phyloP scores from a whole-genome alignment of 1,284 basidiomycete species.

The Rhodotorula sp. region DNA sequence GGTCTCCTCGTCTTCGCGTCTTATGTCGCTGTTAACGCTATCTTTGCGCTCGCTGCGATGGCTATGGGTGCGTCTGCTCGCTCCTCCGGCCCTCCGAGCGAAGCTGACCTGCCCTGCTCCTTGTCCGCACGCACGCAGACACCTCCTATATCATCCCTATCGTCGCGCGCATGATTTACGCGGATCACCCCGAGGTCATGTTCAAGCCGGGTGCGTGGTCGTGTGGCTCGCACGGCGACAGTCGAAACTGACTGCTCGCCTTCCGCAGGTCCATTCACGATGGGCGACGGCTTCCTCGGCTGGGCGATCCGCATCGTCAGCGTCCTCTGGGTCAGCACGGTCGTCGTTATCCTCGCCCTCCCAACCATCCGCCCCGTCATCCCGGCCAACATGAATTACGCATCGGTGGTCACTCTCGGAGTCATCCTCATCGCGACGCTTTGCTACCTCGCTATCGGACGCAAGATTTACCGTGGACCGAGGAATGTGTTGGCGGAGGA shows the following conservation, averaged over 20 bases:
- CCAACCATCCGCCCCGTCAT: slow-evolving; percentile 71
- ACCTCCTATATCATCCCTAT: slow-evolving; percentile 71
- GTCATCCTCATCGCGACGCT: slow-evolving; percentile 50
- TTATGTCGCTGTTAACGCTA: slow-evolving; percentile 72
- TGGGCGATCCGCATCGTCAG: slow-evolving; percentile 57
- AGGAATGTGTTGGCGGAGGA: slow-evolving; percentile 31
- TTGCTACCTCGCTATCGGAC: slow-evolving; percentile 53
- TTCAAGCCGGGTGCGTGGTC: slow-evolving; percentile 67
- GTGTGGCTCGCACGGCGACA: background rate
- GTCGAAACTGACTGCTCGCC: background rate
- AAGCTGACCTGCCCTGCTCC: slow-evolving; percentile 58
- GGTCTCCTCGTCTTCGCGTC: slow-evolving; percentile 72
- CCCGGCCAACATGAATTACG: slow-evolving; percentile 67
- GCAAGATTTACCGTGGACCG: slow-evolving; percentile 33
- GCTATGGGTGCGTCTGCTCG: slow-evolving; percentile 55
- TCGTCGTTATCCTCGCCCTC: slow-evolving; percentile 52
- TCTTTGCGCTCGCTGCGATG: slow-evolving; percentile 71
- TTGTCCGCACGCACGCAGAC: slow-evolving; percentile 39
- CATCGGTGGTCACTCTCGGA: slow-evolving; percentile 50
- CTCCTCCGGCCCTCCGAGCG: slow-evolving; percentile 49
- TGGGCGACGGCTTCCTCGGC: slow-evolving; percentile 70
- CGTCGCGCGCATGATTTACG: slow-evolving; percentile 62
- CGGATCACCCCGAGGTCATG: slow-evolving; percentile 73
- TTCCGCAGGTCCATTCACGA: slow-evolving; percentile 64
- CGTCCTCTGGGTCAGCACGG: slow-evolving; percentile 52